phyloP scores from a whole-genome alignment of 2,329 filamentous ascomycete genomes.

The Epichloe hybrida region DNA sequence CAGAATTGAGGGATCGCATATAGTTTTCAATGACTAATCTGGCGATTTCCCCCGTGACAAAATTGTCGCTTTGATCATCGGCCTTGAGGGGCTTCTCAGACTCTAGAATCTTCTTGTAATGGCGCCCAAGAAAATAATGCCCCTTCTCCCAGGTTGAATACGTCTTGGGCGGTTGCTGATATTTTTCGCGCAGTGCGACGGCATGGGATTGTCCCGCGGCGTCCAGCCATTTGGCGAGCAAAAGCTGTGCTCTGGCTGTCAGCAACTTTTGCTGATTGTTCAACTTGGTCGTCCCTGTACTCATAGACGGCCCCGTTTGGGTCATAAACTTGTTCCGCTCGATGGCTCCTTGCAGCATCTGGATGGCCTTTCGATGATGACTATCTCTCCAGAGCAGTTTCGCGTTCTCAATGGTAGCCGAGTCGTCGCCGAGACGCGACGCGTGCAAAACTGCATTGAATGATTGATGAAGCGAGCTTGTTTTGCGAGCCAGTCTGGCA shows the following conservation, averaged over 20 bases:
- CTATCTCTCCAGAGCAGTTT: conserved; percentile 87
- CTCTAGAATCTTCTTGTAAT: conserved; percentile 93
- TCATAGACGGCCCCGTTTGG: conserved; percentile 24
- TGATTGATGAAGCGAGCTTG: conserved; percentile 69
- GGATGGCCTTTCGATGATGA: conserved; percentile 88
- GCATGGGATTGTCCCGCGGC: conserved; percentile 87
- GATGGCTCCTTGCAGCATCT: conserved; percentile 78
- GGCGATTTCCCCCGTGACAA: conserved; percentile 67
- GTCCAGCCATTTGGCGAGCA: conserved; percentile 95
- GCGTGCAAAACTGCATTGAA: conserved; percentile 92
- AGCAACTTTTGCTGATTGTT: conserved; percentile 44
- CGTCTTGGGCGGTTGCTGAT: conserved; percentile 65
- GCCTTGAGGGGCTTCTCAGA: conserved; percentile 67
- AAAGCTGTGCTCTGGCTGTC: conserved; percentile 66
- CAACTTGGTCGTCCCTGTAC: conserved; percentile 21
- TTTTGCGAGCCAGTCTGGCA: conserved; percentile 74
- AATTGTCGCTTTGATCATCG: conserved; percentile 64
- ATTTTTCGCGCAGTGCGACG: conserved; percentile 62
- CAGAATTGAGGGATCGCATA: conserved; percentile 70
- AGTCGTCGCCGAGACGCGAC: conserved; percentile 67
- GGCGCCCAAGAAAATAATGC: conserved; percentile 90
- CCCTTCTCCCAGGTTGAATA: conserved; percentile 79
- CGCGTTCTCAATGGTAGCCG: conserved; percentile 87
- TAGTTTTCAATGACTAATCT: conserved; percentile 92
- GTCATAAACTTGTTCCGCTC: conserved; percentile 61